Conservation (phyloP, 225 moss, liverwort and hornwort species). For the Anthoceros angustus region DNA sequence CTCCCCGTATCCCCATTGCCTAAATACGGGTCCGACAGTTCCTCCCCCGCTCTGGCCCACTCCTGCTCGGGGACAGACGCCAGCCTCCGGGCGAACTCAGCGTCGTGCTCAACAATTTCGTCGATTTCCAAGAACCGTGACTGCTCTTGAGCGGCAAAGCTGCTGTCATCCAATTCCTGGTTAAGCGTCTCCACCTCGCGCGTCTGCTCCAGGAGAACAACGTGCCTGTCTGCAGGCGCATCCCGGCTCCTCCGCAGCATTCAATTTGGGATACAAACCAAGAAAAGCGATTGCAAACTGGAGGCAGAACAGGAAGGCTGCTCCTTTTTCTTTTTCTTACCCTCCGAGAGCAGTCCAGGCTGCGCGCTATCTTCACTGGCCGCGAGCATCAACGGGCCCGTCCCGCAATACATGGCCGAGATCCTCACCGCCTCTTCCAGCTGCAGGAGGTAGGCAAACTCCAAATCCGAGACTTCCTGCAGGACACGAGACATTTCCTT, state of each 20-base stretch:
- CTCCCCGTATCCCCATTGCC: not conserved
- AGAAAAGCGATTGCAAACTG: no score
- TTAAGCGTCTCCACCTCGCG: constrained; percentile 10
- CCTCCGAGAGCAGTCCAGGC: not conserved
- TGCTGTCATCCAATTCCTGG: constrained; percentile 16
- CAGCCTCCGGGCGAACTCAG: constrained; percentile 9
- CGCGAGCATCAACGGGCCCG: no score
- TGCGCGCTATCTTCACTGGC: not conserved
- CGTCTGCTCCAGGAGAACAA: constrained; percentile 9
- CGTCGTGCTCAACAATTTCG: constrained; percentile 11
- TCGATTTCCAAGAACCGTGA: constrained; percentile 7
- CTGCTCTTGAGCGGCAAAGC: constrained; percentile 12
- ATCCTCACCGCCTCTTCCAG: not conserved
- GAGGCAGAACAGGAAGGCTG: not conserved
- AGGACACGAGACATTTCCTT: not conserved
- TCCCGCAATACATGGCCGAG: not conserved
- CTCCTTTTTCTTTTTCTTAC: not conserved
- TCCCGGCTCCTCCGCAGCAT: no score
- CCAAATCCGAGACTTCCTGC: not conserved
- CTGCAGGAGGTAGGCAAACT: constrained; percentile 4
- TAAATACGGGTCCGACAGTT: constrained; percentile 12
- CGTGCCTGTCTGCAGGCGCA: constrained; percentile 7
- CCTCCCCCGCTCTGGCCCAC: constrained; percentile 5
- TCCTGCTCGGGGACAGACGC: not conserved
- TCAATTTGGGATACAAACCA: no score